Base-by-base conservation (phyloP, 148 eudicot species). In the Silene conica region DNA sequence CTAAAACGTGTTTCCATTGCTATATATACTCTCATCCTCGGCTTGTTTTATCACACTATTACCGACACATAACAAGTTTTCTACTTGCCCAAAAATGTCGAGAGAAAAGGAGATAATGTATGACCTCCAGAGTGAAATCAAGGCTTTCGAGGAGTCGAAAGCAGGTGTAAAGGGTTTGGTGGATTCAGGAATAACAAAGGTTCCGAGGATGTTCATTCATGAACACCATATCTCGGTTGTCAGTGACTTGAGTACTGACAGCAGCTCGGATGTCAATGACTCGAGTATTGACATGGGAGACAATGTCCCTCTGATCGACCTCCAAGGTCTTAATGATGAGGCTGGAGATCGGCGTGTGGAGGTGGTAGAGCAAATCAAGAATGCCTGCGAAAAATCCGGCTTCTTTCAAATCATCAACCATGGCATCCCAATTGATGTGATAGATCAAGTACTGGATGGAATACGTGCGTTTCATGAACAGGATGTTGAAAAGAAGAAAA, bases 401-500 rank as follows among this genome's bases (percentile, higher is more conserved):
- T 73, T 73, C 41, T 73, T 73, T 25, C 76, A 73, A 25, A 34
- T 73, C 16, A 10, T 73, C 4, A 62, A 73, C 59, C 76, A 73
- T 46, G 76, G 76, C 0, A 73, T 62, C 46, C 69, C 68, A 13
- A 6, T 73, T 62, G 38, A 16, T 22, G 68, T 62, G 25, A 1
- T 73, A 23, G 76, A 73, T 61, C 16, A 62, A 25, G 26, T 73
- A 41, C 10, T 73, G 9, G 60, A 73, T 48, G 67, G 76, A 23
- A 73, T 73, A 73, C 45, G 69, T 15, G n/a, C 9, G 41, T 73
- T 73, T 73, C 76, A 73, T 62, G 76, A 73, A 25, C 68, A 22
- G 46, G 76, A 62, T 62, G 60, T 73, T 62, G 59, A 73, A 5
- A 43, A 1, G 3, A 73, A 73, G 68, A 61, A 62, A 22, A 45